A percentile compares a stretch with the other conserved stretches of the same genome.
These are phyloP conservation scores for Plantago elongata DNA, from an alignment of 257 asterid genomes.

Conservation along the genomic window DNA sequence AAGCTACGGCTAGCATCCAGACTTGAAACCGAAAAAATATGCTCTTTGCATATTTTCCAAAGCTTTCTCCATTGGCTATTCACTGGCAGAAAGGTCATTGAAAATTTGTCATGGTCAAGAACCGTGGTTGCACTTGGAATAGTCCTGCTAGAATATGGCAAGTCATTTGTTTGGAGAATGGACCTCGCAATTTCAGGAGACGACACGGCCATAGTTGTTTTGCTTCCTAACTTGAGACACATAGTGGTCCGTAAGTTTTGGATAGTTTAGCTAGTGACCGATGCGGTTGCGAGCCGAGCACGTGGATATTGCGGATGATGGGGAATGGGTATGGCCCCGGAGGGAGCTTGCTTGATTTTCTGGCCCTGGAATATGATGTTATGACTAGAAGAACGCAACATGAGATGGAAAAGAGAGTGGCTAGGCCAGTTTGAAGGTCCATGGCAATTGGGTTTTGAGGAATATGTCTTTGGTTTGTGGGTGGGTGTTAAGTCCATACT, in stretches of 20 bases:
- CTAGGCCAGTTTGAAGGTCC: neutral
- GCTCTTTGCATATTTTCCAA: constrained; percentile 8
- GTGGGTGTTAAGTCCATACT: no score
- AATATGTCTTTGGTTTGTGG: no score
- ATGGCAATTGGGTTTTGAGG: neutral
- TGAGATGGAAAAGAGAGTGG: neutral
- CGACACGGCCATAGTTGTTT: neutral
- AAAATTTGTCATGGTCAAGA: neutral
- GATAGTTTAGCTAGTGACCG: neutral
- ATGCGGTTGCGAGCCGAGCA: neutral
- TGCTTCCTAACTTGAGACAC: constrained; percentile 5
- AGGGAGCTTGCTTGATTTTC: neutral
- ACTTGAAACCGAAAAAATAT: constrained; percentile 2
- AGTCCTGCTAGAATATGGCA: neutral
- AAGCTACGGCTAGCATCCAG: constrained; percentile 9
- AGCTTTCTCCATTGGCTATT: neutral
- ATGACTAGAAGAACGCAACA: neutral
- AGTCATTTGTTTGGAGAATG: neutral
- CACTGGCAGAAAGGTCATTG: neutral
- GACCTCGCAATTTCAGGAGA: constrained; percentile 1
- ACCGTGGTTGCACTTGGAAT: neutral
- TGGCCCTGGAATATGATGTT: neutral
- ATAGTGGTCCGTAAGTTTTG: constrained; percentile 3
- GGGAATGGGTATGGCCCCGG: constrained; percentile 1
- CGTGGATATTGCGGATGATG: neutral